Evolutionary conservation across 2,329 filamentous ascomycete species (phyloP), one percentile per base, ranked within the genome.

Genomic region (Ophiostoma montium): DNA sequence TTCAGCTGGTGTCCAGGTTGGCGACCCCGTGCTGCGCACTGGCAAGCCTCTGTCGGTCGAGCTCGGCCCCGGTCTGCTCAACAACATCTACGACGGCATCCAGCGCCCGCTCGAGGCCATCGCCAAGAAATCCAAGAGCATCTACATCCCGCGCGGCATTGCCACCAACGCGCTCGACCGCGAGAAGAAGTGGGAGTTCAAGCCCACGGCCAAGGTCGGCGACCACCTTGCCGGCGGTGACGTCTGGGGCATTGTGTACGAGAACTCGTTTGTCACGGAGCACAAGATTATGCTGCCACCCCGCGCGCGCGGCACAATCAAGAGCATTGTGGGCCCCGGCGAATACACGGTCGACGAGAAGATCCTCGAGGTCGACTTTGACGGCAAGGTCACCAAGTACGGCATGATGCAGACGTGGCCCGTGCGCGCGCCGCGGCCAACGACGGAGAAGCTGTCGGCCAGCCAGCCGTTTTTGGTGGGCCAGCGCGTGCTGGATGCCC

Each of bases 391-490:
- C 76, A 84, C 84, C 50, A 84, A 90, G 66, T 90, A 86, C 67
- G 84, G 83, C 64, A 96, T 98, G 92, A 95, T 96, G 89, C 92
- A 98, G 70, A 80, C 82, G 57, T 98, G 92, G 92, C 92, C 92
- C 51, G 92, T 96, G 61, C 89, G 92, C 75, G 92, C 94, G 47
- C 89, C 92, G 51, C 82, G 92, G 61, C 92, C 92, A 30, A 82
- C 85, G 43, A 90, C 82, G 56, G 92, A 98, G 74, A 95, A 92
- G 72, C 77, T 94, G 57, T 82, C 86, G 48, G 88, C 90, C 60
- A 78, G 89, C 65, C 78, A 84, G 62, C 92, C 92, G 46, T 94
- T 98, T 64, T 81, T 98, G 61, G 92, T 98, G 65, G 92, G 92
- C 21, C 92, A 98, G 70, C 81, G 92, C 70, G 92, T 98, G 56